Conservation (phyloP, 75 land plant genomes). For the Pinus taeda region DNA sequence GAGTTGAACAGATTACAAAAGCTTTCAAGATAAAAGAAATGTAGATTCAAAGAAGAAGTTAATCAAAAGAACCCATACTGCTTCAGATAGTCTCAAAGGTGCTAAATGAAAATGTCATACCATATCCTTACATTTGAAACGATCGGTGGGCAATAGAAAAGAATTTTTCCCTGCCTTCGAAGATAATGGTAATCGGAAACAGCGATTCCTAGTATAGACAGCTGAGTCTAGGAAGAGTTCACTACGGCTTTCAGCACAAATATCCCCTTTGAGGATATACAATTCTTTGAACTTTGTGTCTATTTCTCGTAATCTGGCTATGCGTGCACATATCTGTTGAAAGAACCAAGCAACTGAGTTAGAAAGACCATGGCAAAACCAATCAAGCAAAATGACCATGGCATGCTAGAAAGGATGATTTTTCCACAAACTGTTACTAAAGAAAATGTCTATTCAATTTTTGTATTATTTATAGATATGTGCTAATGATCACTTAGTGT, state of each 20-base stretch:
- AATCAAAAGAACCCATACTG: neutral
- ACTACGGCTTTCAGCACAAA: constrained; percentile 19
- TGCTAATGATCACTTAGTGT: neutral
- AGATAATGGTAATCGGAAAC: constrained; percentile 87
- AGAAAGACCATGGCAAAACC: neutral
- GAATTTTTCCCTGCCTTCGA: constrained; percentile 95
- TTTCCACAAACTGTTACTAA: neutral
- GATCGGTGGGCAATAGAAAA: constrained; percentile 76
- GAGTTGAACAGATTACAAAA: neutral
- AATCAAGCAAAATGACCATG: neutral
- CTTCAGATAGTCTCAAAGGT: neutral
- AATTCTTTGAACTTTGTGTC: constrained; percentile 40
- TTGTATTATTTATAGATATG: neutral
- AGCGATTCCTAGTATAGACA: constrained; percentile 94
- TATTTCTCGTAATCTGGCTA: constrained; percentile 28
- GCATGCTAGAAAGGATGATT: neutral
- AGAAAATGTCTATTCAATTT: neutral
- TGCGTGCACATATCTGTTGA: constrained; percentile 68
- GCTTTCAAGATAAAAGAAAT: neutral
- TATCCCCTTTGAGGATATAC: constrained; percentile 64
- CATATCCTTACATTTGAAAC: constrained; percentile 75
- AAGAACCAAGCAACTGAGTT: neutral
- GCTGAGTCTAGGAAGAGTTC: constrained; percentile 82
- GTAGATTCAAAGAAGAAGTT: constrained; percentile 1
- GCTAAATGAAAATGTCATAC: constrained; percentile 28